phyloP scores from a whole-genome alignment of 2,329 filamentous ascomycete species.

The Cercospora janseana region DNA sequence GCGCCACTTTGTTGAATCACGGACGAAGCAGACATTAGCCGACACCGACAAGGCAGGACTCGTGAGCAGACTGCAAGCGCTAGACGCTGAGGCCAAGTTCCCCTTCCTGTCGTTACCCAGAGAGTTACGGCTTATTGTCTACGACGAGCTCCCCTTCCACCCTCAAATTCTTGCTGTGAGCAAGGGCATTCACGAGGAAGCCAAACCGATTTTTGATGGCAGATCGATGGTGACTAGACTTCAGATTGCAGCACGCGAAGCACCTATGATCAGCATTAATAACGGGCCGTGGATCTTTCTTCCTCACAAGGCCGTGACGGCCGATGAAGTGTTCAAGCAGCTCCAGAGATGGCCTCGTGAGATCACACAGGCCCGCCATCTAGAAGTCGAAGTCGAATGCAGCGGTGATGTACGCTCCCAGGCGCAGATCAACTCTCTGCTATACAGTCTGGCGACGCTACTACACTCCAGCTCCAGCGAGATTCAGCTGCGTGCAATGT shows the following conservation, averaged over 20 bases:
- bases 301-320: background rate
- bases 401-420: background rate
- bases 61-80: background rate
- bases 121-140: background rate
- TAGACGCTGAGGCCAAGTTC: background rate
- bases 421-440: no score
- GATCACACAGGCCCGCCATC: background rate
- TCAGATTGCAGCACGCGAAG: background rate
- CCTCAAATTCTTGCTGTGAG: background rate
- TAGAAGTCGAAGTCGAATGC: background rate
- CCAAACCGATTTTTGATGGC: background rate
- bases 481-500: background rate
- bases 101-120: background rate
- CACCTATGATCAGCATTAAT: background rate
- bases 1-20: background rate
- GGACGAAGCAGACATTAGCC: background rate
- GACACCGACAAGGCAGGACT: background rate
- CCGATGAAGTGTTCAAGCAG: background rate
- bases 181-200: background rate
- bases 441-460: background rate
- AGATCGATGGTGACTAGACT: background rate
- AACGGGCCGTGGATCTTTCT: background rate
- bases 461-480: background rate
- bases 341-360: background rate
- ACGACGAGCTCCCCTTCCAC: slow-evolving; percentile 1